These are phyloP conservation scores for Peniophora sp. DNA, from an alignment of 1,284 basidiomycete species.

Conservation along the genomic window DNA sequence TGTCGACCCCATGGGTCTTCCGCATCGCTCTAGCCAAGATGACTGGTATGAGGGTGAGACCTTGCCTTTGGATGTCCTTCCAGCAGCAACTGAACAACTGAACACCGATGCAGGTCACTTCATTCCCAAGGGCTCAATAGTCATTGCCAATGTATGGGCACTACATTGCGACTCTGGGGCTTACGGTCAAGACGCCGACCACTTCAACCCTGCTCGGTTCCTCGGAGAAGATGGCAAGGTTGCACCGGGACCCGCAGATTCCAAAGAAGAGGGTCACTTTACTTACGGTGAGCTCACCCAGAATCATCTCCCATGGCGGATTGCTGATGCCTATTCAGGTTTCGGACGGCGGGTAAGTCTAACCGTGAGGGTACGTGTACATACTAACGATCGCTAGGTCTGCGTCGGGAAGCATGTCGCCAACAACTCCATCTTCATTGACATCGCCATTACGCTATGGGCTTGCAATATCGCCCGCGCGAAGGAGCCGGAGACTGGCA, in stretches of 20 bases:
- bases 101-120: conserved; percentile 1
- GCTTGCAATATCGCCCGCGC: conserved; percentile 17
- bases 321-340: background rate
- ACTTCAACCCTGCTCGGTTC: conserved; percentile 15
- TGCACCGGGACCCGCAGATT: conserved; percentile 10
- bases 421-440: conserved; percentile 24
- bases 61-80: too few species aligned
- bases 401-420: conserved; percentile 24
- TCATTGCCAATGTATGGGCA: conserved; percentile 15
- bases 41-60: conserved; percentile 17
- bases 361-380: background rate
- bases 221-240: conserved; percentile 16
- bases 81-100: too few species aligned
- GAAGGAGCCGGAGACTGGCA: background rate
- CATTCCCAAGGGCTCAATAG: conserved; percentile 17
- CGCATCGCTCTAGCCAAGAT: conserved; percentile 15
- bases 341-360: background rate
- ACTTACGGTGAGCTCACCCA: conserved; percentile 17
- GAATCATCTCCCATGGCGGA: background rate
- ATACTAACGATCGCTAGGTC: background rate
- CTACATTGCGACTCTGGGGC: conserved; percentile 12
- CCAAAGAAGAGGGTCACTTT: conserved; percentile 18
- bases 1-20: conserved; percentile 14
- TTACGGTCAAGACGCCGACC: conserved; percentile 14
- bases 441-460: conserved; percentile 23